Conservation (phyloP, 2,329 filamentous ascomycete species). For the Immersiporthe knoxdaviesiana region DNA sequence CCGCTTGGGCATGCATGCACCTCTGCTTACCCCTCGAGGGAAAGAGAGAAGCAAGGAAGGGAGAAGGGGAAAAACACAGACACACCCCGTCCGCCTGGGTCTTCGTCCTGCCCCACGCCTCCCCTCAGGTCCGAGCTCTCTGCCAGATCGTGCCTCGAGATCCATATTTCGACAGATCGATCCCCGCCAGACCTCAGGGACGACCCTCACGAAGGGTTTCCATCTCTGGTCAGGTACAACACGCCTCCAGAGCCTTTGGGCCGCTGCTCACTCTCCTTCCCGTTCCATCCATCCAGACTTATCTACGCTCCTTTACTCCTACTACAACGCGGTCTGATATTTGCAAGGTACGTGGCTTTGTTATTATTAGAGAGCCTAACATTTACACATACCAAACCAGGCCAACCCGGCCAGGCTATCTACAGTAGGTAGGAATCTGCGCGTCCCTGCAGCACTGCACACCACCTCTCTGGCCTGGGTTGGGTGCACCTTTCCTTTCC, state of each 20-base stretch:
- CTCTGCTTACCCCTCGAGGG: slow-evolving; percentile 10
- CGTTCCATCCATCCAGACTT: background rate
- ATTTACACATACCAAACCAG: slow-evolving; percentile 5
- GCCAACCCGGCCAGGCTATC: background rate
- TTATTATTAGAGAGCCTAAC: slow-evolving; percentile 3
- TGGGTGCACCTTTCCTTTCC: slow-evolving; percentile 3
- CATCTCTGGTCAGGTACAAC: slow-evolving; percentile 3
- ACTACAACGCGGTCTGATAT: slow-evolving; percentile 6
- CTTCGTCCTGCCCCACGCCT: slow-evolving; percentile 17
- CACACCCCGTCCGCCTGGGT: background rate
- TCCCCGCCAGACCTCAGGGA: slow-evolving; percentile 20
- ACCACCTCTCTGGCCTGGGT: background rate
- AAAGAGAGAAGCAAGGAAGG: background rate
- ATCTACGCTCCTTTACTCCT: slow-evolving; percentile 9
- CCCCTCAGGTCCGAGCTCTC: background rate
- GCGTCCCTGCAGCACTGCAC: slow-evolving; percentile 1
- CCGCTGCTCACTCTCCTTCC: slow-evolving; percentile 6
- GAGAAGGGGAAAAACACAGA: background rate
- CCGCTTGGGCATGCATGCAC: slow-evolving; percentile 4
- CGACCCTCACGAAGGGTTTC: slow-evolving; percentile 19
- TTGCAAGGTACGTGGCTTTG: slow-evolving; percentile 16
- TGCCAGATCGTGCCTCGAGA: background rate
- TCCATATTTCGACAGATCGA: slow-evolving; percentile 14
- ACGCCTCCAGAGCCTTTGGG: no score
- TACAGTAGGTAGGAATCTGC: background rate